phyloP scores from a whole-genome alignment of 1,284 basidiomycete genomes.

The Ceraceosorus guamensis region DNA sequence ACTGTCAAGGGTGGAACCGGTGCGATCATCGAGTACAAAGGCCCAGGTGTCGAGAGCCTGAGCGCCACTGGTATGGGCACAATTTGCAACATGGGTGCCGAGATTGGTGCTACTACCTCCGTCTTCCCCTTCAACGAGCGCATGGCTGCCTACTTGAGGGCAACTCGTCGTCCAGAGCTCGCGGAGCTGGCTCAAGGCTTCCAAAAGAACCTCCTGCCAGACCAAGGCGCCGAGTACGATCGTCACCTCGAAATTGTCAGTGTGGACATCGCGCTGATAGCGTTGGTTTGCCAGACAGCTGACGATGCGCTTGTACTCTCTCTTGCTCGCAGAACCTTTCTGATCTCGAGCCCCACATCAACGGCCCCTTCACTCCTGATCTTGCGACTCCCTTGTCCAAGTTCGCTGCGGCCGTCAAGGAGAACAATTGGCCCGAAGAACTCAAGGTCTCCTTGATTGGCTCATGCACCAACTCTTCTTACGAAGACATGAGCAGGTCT shows the following conservation, averaged over 20 bases:
- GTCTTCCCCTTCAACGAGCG: slow-evolving; percentile 97
- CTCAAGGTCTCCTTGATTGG: slow-evolving; percentile 96
- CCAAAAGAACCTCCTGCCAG: slow-evolving; percentile 83
- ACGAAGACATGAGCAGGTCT: slow-evolving; percentile 98
- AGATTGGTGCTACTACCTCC: slow-evolving; percentile 97
- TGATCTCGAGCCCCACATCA: slow-evolving; percentile 97
- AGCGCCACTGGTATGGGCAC: slow-evolving; percentile 99
- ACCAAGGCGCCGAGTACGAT: slow-evolving; percentile 87
- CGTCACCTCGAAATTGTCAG: slow-evolving; percentile 80
- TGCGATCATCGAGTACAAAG: slow-evolving; percentile 49
- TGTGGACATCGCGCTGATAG: slow-evolving; percentile 1
- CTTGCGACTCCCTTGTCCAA: slow-evolving; percentile 65
- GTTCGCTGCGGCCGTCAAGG: slow-evolving; percentile 83
- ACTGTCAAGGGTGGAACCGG: slow-evolving; percentile 49
- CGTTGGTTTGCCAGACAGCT: background rate
- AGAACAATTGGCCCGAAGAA: slow-evolving; percentile 93
- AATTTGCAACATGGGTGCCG: slow-evolving; percentile 99
- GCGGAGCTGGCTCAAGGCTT: slow-evolving; percentile 84
- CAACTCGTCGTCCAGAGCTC: slow-evolving; percentile 82
- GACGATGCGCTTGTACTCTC: no score
- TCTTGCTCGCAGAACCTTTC: slow-evolving; percentile 66
- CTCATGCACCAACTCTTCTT: slow-evolving; percentile 99
- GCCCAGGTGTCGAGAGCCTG: slow-evolving; percentile 77
- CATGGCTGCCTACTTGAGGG: slow-evolving; percentile 86
- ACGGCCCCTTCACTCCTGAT: slow-evolving; percentile 74